A percentile compares a stretch with the other conserved stretches of the same genome.
phyloP scores from a whole-genome alignment of 176 grass and related monocot genomes.

The Bonia amplexicaulis region DNA sequence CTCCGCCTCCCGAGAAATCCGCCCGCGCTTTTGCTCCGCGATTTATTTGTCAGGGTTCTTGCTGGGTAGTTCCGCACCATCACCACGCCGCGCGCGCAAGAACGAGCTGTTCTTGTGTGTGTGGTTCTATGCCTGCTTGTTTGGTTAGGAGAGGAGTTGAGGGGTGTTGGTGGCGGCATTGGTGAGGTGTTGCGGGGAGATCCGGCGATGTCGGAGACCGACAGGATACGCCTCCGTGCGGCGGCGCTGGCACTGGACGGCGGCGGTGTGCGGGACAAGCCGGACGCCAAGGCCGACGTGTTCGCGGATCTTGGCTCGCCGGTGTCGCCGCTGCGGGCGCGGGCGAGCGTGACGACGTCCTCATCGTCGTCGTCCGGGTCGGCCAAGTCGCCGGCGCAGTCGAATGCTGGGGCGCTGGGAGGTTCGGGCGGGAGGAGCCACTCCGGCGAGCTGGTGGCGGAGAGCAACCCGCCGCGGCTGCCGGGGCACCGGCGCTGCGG shows the following conservation, averaged over 20 bases:
- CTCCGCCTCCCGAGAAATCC: constrained; percentile 49
- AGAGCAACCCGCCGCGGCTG: constrained; percentile 27
- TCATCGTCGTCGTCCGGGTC: constrained; percentile 52
- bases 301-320: constrained; percentile 80
- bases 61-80: constrained; percentile 16
- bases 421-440: constrained; percentile 27
- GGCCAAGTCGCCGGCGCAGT: constrained; percentile 41
- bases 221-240: constrained; percentile 30
- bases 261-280: constrained; percentile 59
- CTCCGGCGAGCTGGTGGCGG: constrained; percentile 44
- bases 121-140: constrained; percentile 52
- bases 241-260: constrained; percentile 36
- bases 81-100: constrained; percentile 18
- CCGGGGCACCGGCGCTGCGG: constrained; percentile 59
- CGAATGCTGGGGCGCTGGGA: constrained; percentile 19
- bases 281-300: constrained; percentile 60
- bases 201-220: constrained; percentile 41
- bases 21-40: constrained; percentile 35
- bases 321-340: constrained; percentile 54
- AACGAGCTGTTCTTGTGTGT: constrained; percentile 33
- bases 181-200: constrained; percentile 26
- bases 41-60: constrained; percentile 52
- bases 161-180: constrained; percentile 30
- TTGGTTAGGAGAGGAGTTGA: constrained; percentile 26
- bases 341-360: constrained; percentile 33